phyloP scores from a whole-genome alignment of 1,284 basidiomycete species.

The Cystobasidiaceae sp. region DNA sequence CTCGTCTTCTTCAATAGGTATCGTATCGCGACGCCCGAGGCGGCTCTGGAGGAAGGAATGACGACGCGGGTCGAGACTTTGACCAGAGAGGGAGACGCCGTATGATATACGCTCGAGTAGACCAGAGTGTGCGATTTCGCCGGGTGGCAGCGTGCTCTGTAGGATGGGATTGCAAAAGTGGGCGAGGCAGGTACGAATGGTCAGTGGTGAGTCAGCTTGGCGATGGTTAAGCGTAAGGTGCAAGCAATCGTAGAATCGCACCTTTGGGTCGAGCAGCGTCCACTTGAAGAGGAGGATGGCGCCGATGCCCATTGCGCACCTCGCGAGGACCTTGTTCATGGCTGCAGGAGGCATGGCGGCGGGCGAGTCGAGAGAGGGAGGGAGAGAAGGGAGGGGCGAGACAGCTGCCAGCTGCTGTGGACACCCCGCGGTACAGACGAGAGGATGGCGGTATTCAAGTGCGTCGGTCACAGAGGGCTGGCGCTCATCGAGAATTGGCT shows the following conservation, averaged over 20 bases:
- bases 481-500: no score
- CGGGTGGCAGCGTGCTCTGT: conserved; percentile 39
- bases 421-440: no score
- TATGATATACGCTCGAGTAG: conserved; percentile 77
- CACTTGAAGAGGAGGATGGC: conserved; percentile 28
- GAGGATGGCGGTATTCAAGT: no score
- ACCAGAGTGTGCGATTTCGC: conserved; percentile 44
- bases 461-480: no score
- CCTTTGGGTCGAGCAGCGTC: conserved; percentile 15
- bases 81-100: conserved; percentile 55
- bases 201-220: no score
- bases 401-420: no score
- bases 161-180: background rate
- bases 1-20: conserved; percentile 5
- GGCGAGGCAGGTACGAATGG: background rate
- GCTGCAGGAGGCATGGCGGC: conserved; percentile 4
- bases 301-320: conserved; percentile 16
- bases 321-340: conserved; percentile 17
- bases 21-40: conserved; percentile 43
- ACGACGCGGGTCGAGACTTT: conserved; percentile 74
- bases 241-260: background rate
- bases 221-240: no score
- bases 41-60: conserved; percentile 80
- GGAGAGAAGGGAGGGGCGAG: background rate
- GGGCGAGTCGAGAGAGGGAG: background rate